Base-by-base conservation (phyloP, 345 rosid genomes). In the Citrus mangshanensis region DNA sequence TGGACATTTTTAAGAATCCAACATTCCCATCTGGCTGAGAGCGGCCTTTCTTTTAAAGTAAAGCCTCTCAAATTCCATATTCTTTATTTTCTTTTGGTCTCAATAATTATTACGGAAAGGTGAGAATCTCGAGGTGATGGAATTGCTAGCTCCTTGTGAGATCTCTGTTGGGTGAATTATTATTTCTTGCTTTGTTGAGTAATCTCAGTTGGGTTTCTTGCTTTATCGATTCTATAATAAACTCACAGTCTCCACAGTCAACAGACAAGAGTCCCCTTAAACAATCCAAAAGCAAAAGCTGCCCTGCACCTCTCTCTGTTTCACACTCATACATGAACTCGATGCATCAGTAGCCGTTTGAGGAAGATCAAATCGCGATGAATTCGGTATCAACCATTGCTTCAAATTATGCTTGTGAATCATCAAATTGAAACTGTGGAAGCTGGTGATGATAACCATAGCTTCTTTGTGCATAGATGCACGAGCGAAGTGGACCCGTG, bases 251-350 rank as follows among this genome's bases (percentile, higher is more conserved):
- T 85, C 86, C 83, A 87, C 86, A 75, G 86, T 85, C 91, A 91
- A 82, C 83, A 79, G 81, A 84, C 87, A 73, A 5, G 58, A 54
- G 72, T 68, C 82, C 84, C 85, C 73, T 79, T 77, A 79, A 85
- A 82, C 83, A 78, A 76, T 75, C 82, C 78, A 82, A 89, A 84
- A 89, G 88, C 85, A 79, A 91, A 92, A 88, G 89, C 91, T 84
- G 85, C 77, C 70, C 78, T 40, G 46, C 18, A 46, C 51, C 51
- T 69, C 63, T 25, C 64, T 38, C 59, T 30, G 9, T 5, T 22
- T 24, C 9, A 18, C 64, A 51, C 32, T 46, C 49, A 40, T 42
- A 12, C 4, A 10, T 42, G 49, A 42, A 14, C 24, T 1, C 63
- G 9, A 13, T 64, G n/a, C 6, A 69, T 27, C 2, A 22, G 56